Percentiles rank a stretch among this genome's conserved stretches.
These are phyloP conservation scores for Alternaria sp. DNA, from an alignment of 2,329 filamentous ascomycete genomes.

Conservation along the genomic window DNA sequence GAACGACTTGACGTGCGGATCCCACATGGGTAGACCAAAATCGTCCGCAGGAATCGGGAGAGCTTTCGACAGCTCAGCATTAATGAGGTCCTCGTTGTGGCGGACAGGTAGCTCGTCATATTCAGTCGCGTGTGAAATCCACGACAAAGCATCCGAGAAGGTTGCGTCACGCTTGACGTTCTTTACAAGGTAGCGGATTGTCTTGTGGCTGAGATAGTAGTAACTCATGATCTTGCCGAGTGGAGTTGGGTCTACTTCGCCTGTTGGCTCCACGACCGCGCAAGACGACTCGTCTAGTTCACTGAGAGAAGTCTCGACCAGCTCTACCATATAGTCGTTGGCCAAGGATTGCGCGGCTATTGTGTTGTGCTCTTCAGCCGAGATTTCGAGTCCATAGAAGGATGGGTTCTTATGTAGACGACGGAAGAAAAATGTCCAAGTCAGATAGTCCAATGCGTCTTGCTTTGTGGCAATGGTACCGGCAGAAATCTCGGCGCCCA, in stretches of 20 bases:
- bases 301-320: slow-evolving; percentile 85
- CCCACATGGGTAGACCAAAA: slow-evolving; percentile 89
- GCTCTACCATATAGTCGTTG: slow-evolving; percentile 92
- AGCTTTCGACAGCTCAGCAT: slow-evolving; percentile 84
- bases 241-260: slow-evolving; percentile 87
- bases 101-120: slow-evolving; percentile 98
- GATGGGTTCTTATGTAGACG: slow-evolving; percentile 97
- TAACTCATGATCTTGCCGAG: slow-evolving; percentile 99
- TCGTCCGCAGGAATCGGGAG: slow-evolving; percentile 72
- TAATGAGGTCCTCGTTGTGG: slow-evolving; percentile 98
- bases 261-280: slow-evolving; percentile 82
- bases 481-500: slow-evolving; percentile 92
- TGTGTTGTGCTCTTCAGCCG: slow-evolving; percentile 89
- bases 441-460: slow-evolving; percentile 95
- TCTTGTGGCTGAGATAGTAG: slow-evolving; percentile 95
- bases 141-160: slow-evolving; percentile 84
- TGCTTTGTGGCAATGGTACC: slow-evolving; percentile 94
- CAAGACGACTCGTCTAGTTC: slow-evolving; percentile 87
- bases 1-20: slow-evolving; percentile 97
- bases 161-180: slow-evolving; percentile 77
- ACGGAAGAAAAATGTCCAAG: slow-evolving; percentile 99
- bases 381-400: slow-evolving; percentile 95
- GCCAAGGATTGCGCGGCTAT: slow-evolving; percentile 84
- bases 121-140: slow-evolving; percentile 93
- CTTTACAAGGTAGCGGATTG: slow-evolving; percentile 82